phyloP scores from a whole-genome alignment of 2,329 filamentous ascomycete genomes.

The Penicillium sp. region DNA sequence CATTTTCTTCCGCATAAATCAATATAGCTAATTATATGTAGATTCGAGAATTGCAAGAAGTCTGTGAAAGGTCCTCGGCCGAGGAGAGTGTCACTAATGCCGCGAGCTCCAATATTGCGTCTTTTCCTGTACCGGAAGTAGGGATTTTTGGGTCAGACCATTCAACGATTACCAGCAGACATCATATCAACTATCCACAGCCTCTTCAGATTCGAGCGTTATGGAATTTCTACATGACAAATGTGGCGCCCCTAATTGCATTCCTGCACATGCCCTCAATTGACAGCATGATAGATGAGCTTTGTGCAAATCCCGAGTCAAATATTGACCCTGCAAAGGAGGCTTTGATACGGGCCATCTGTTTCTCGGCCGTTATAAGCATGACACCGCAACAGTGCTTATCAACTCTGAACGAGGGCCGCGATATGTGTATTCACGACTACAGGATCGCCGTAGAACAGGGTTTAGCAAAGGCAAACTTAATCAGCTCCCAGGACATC shows the following conservation, averaged over 20 bases:
- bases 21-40: not conserved
- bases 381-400: slow-evolving; percentile 14
- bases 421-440: not conserved
- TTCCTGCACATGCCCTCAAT: slow-evolving; percentile 12
- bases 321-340: not conserved
- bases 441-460: not conserved
- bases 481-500: not conserved
- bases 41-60: slow-evolving; percentile 15
- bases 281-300: not conserved
- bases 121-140: not conserved
- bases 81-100: not conserved
- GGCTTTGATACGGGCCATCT: slow-evolving; percentile 15
- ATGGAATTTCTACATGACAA: slow-evolving; percentile 18
- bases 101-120: not conserved
- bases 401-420: slow-evolving; percentile 5
- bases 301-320: not conserved
- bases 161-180: not conserved
- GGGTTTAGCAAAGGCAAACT: not conserved
- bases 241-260: slow-evolving; percentile 20
- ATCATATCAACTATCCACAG: not conserved
- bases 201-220: slow-evolving; percentile 10
- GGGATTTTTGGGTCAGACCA: not conserved
- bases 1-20: not conserved
- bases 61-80: slow-evolving; percentile 4
- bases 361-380: slow-evolving; percentile 18